phyloP scores from a whole-genome alignment of 2,329 filamentous ascomycete species.

The Ophiocordyceps polyrhachis-furcata region DNA sequence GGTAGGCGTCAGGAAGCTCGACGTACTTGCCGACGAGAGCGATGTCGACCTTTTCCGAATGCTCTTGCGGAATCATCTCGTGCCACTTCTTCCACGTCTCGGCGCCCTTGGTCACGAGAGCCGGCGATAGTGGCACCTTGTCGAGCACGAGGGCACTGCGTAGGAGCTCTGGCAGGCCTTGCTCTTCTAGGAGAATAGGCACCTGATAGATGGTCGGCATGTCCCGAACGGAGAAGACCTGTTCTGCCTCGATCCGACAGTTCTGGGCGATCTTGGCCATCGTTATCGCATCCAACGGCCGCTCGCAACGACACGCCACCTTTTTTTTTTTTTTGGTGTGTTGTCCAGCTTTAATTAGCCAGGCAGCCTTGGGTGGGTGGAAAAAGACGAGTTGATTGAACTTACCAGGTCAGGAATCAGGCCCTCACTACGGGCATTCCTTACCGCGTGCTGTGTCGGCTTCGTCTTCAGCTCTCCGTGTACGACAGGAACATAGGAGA shows the following conservation, averaged over 20 bases:
- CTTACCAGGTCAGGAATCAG: constrained; percentile 49
- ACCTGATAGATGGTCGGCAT: constrained; percentile 88
- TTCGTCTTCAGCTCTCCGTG: constrained; percentile 80
- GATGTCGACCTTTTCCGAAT: constrained; percentile 53
- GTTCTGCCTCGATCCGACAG: constrained; percentile 71
- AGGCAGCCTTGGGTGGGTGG: too few relatives aligned
- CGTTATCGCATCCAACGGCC: constrained; percentile 51
- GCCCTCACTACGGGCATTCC: constrained; percentile 65
- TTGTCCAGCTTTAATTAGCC: too few relatives aligned
- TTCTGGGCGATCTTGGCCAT: constrained; percentile 76
- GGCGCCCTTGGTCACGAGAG: constrained; percentile 41
- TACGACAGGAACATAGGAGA: constrained; percentile 57
- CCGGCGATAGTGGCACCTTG: constrained; percentile 28
- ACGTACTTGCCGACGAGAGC: constrained; percentile 88
- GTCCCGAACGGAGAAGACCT: constrained; percentile 79
- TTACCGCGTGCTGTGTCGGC: constrained; percentile 83
- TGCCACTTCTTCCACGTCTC: constrained; percentile 69
- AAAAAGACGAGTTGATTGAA: neutral
- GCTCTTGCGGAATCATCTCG: constrained; percentile 43
- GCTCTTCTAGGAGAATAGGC: constrained; percentile 72
- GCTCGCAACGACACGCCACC: constrained; percentile 87
- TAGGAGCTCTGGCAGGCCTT: constrained; percentile 55
- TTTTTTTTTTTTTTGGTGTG: constrained; percentile 12
- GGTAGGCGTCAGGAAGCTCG: constrained; percentile 67
- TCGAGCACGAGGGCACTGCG: constrained; percentile 47